Evolutionary conservation across 1,284 basidiomycete genomes (phyloP), one percentile per base, ranked within the genome.

Genomic region (Pseudozyma tsukubaensis): DNA sequence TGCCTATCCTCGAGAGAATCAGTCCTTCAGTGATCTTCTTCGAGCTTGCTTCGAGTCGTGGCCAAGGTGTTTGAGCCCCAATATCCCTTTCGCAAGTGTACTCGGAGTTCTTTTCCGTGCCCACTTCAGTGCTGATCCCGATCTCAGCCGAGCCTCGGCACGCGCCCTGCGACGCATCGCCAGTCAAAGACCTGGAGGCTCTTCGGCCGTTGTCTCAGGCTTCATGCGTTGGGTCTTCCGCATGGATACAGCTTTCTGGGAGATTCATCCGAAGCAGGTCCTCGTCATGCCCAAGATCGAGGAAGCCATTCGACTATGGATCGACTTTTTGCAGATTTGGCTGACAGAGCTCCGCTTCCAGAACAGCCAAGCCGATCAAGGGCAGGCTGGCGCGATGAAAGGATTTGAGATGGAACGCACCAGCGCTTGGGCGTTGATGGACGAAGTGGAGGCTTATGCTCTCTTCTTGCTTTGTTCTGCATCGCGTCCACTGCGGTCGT

Each of bases 31-130:
- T 77, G 89, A 88, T 59, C 87, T 96, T 35, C 87, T 97, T 2
- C 89, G 91, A 65, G 89, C 91, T 0, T 90, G 92, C 80, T 92
- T 96, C 83, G 91, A 92, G 63, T 89, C 92, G 3, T 92, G 94
- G 90, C 95, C 94, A 0, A 89, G 93, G 9, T 91, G 90, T 72
- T 87, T 95, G 0, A 55, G 86, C 89, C 49, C 72, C 14, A 77
- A 72, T 45, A 54, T 85, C 87, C 56, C 84, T 10, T 85, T 91
- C 56, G 85, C 87, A 6, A 91, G 91, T 50, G 89, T 91, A 0
- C 88, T 94, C 53, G 91, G 93, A 72, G 90, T 94, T 86, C 88
- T 97, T 21, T 88, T 95, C 50, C 89, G 90, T 19, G 92, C 92
- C 0, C 88, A 93, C 21, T 88, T 94, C 40, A 94, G 95, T 76